These are phyloP conservation scores for Coemansia sp. DNA, from an alignment of 192 early-diverging fungal genomes.

Conservation along the genomic window DNA sequence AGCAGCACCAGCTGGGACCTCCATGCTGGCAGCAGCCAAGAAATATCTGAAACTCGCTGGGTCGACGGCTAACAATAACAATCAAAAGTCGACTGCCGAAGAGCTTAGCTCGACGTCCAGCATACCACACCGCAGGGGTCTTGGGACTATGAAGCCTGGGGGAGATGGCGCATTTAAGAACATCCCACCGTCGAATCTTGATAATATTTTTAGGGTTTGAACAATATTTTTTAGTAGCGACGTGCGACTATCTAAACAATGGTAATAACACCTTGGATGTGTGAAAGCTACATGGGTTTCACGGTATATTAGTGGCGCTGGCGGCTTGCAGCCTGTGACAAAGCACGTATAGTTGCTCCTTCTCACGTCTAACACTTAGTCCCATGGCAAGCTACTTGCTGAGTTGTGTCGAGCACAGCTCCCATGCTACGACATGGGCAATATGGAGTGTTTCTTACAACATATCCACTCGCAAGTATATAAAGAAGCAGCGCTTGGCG, in stretches of 20 bases:
- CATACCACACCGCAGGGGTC: slow-evolving; percentile 25
- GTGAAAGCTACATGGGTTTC: neutral
- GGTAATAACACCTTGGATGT: neutral
- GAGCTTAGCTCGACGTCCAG: neutral
- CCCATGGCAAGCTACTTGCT: neutral
- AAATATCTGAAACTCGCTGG: slow-evolving; percentile 21
- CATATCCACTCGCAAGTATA: neutral
- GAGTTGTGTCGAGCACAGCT: no score
- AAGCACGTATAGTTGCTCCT: neutral
- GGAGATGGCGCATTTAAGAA: slow-evolving; percentile 24
- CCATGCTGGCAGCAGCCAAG: neutral
- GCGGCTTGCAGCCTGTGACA: neutral
- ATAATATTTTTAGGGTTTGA: slow-evolving; percentile 14
- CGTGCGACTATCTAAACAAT: neutral
- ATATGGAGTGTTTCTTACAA: neutral
- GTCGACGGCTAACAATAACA: slow-evolving; percentile 10
- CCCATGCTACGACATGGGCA: neutral
- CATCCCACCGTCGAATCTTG: slow-evolving; percentile 2
- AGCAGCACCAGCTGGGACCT: neutral
- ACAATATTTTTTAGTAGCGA: neutral
- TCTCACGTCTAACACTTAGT: neutral
- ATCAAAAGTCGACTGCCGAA: neutral
- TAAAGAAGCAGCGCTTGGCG: neutral
- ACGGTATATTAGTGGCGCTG: neutral
- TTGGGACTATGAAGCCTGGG: slow-evolving; percentile 45